Conservation (phyloP, 495 filamentous ascomycete species). For the Neurospora sp. region DNA sequence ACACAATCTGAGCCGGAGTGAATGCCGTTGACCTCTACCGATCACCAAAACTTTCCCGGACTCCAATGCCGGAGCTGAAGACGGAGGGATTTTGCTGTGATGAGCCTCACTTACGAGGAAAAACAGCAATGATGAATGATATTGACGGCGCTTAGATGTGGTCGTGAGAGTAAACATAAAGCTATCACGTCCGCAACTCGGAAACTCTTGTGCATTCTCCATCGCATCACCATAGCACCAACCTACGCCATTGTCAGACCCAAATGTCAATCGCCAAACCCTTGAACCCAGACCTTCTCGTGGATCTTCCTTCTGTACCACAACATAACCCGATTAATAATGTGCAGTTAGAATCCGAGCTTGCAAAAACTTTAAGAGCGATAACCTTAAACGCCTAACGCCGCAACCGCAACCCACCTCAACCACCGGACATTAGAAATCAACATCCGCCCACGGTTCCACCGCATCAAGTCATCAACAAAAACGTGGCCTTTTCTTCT, state of each 20-base stretch:
- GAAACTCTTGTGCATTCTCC: too few relatives aligned
- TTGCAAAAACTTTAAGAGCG: background rate
- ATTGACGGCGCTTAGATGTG: background rate
- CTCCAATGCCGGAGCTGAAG: background rate
- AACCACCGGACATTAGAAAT: background rate
- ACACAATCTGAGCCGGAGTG: background rate
- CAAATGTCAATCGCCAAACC: background rate
- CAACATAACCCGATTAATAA: background rate
- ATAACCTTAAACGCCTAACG: background rate
- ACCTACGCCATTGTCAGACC: background rate
- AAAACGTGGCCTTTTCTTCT: background rate
- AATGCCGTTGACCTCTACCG: background rate
- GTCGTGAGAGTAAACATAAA: background rate
- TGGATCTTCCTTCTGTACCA: background rate
- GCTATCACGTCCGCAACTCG: background rate
- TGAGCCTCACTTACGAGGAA: background rate
- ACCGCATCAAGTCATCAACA: background rate
- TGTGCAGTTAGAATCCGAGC: background rate
- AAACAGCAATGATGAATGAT: background rate
- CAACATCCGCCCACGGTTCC: background rate
- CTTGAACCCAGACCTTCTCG: background rate
- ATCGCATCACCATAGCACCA: background rate
- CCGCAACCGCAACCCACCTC: background rate
- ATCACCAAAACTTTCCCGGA: background rate
- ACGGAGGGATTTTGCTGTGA: background rate